These are phyloP conservation scores for Leonotis leonurus DNA, from an alignment of 257 asterid species.

Conservation along the genomic window DNA sequence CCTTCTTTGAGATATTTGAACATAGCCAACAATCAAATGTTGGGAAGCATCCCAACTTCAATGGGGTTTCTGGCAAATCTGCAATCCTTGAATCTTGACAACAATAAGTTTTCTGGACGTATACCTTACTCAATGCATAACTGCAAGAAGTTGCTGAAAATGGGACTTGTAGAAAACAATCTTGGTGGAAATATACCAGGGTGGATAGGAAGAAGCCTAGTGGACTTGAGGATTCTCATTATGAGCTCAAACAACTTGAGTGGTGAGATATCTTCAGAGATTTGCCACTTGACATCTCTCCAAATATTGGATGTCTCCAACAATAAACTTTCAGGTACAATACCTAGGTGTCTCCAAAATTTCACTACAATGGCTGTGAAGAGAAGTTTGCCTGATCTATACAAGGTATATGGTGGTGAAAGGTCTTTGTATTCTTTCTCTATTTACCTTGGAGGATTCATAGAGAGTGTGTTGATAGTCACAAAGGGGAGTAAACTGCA, in stretches of 20 bases:
- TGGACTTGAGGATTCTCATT: conserved; percentile 12
- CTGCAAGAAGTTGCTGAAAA: conserved; percentile 9
- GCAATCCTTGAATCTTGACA: conserved; percentile 14
- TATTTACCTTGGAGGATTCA: neutral
- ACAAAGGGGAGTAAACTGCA: neutral
- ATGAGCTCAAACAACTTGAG: conserved; percentile 29
- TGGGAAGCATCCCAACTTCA: conserved; percentile 31
- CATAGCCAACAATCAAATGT: conserved; percentile 24
- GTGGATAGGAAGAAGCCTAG: conserved; percentile 21
- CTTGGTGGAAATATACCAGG: conserved; percentile 23
- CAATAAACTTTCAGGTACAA: conserved; percentile 19
- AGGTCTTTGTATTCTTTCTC: neutral
- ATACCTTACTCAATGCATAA: conserved; percentile 22
- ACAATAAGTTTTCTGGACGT: conserved; percentile 21
- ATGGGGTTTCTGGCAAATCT: conserved; percentile 16
- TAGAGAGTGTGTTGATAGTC: neutral
- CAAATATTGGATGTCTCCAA: conserved; percentile 32
- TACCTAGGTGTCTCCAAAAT: conserved; percentile 18
- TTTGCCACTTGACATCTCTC: conserved; percentile 20
- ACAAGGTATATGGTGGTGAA: neutral
- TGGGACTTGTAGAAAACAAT: conserved; percentile 23
- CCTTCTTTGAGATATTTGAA: conserved; percentile 2
- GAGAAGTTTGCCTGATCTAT: neutral
- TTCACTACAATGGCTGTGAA: conserved; percentile 25
- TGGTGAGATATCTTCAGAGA: conserved; percentile 16